Conservation (phyloP, 768 basidiomycete genomes). For the Trametes maxima region DNA sequence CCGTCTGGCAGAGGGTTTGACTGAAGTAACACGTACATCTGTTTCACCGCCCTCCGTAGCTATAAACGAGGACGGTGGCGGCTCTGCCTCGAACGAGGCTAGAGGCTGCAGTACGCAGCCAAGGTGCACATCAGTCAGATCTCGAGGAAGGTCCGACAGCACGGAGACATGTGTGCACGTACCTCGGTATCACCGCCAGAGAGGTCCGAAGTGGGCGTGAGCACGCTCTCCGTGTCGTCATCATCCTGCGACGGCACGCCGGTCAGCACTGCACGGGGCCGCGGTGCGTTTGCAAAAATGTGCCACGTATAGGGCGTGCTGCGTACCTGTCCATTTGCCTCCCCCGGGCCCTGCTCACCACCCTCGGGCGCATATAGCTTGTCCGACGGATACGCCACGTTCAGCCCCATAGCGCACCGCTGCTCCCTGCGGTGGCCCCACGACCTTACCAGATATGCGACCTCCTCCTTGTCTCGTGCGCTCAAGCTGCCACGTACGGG, state of each 20-base stretch:
- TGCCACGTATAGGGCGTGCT: neutral
- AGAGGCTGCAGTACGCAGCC: conserved; percentile 12
- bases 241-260: conserved; percentile 1
- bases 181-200: conserved; percentile 25
- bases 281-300: neutral
- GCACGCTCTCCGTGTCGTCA: conserved; percentile 18
- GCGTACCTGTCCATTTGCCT: conserved; percentile 10
- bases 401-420: conserved; percentile 25
- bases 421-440: conserved; percentile 35
- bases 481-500: conserved; percentile 43
- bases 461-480: conserved; percentile 40
- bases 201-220: conserved; percentile 15
- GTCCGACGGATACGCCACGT: conserved; percentile 14
- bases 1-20: neutral
- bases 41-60: conserved; percentile 10
- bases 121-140: neutral
- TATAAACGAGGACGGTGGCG: conserved; percentile 28
- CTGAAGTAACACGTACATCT: conserved; percentile 14
- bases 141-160: neutral
- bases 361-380: neutral
- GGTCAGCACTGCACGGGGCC: conserved; percentile 3
- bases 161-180: neutral
- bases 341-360: neutral
- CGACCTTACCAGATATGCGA: conserved; percentile 35
- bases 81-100: conserved; percentile 23